These are phyloP conservation scores for Cudoniella acicularis DNA, from an alignment of 495 filamentous ascomycete genomes.

Conservation along the genomic window DNA sequence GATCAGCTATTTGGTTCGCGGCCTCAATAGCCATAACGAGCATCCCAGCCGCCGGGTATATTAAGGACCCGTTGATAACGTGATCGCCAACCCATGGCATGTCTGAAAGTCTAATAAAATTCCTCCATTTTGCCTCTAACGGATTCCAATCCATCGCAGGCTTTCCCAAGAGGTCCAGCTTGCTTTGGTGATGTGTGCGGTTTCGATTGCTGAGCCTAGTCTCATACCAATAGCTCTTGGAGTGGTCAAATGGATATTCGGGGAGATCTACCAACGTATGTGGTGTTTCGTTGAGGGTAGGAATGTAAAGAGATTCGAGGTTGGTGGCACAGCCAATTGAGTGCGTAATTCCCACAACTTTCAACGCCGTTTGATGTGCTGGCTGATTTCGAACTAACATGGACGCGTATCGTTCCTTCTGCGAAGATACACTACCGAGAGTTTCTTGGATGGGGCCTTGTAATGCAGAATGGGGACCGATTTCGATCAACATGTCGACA, in stretches of 20 bases:
- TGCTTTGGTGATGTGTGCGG: slow-evolving; percentile 37
- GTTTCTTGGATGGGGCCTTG: slow-evolving; percentile 56
- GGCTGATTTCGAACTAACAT: slow-evolving; percentile 38
- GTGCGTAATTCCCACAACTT: slow-evolving; percentile 38
- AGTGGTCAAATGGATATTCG: slow-evolving; percentile 49
- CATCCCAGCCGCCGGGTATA: slow-evolving; percentile 46
- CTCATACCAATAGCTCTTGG: slow-evolving; percentile 47
- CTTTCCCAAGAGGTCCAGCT: slow-evolving; percentile 52
- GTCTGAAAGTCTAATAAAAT: slow-evolving; percentile 31
- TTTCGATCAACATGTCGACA: slow-evolving; percentile 45
- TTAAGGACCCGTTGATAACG: slow-evolving; percentile 19
- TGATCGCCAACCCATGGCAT: slow-evolving; percentile 49
- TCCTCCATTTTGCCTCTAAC: slow-evolving; percentile 38
- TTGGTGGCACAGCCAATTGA: slow-evolving; percentile 38
- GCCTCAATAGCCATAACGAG: slow-evolving; percentile 46
- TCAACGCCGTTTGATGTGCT: slow-evolving; percentile 41
- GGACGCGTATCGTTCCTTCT: slow-evolving; percentile 35
- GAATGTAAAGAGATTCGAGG: slow-evolving; percentile 37
- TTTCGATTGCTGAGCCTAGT: slow-evolving; percentile 46
- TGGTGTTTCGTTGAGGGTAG: slow-evolving; percentile 1
- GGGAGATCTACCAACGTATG: slow-evolving; percentile 39
- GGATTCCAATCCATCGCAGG: slow-evolving; percentile 43
- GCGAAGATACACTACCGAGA: slow-evolving; percentile 39
- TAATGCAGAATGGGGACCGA: slow-evolving; percentile 63
- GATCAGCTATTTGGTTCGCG: slow-evolving; percentile 32